These are phyloP conservation scores for Aureobasidium sp. DNA, from an alignment of 2,329 filamentous ascomycete genomes.

Conservation along the genomic window DNA sequence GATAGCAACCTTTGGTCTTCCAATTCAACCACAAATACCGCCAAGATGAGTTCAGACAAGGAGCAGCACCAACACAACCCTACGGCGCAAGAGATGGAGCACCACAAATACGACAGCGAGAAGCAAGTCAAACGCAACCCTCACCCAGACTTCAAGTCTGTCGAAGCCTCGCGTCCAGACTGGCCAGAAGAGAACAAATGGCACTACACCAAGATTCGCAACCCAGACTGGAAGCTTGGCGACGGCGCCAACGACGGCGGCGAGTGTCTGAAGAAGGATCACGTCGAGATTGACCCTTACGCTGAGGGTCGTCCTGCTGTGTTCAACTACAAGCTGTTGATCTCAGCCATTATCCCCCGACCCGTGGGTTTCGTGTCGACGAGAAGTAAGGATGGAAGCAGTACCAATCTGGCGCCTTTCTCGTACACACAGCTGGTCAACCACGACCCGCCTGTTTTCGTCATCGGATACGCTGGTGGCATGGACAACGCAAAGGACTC, in stretches of 20 bases:
- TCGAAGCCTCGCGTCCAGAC: constrained; percentile 58
- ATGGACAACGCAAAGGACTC: constrained; percentile 66
- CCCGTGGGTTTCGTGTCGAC: constrained; percentile 65
- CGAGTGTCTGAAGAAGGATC: constrained; percentile 46
- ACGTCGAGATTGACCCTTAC: constrained; percentile 77
- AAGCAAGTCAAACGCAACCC: constrained; percentile 53
- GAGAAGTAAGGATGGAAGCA: constrained; percentile 52
- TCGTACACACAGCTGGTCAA: constrained; percentile 78
- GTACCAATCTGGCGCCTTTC: constrained; percentile 77
- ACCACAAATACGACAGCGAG: constrained; percentile 25
- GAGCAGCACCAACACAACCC: constrained; percentile 11
- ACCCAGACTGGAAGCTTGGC: constrained; percentile 60
- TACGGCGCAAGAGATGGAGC: constrained; percentile 8
- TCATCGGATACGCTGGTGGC: constrained; percentile 53
- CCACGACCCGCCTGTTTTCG: constrained; percentile 82
- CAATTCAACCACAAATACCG: background rate
- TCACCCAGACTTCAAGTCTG: constrained; percentile 67
- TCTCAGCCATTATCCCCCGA: constrained; percentile 71
- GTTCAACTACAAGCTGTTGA: constrained; percentile 88
- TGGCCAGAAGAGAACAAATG: constrained; percentile 48
- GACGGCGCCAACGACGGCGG: constrained; percentile 55
- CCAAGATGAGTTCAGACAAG: constrained; percentile 10
- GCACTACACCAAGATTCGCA: constrained; percentile 55
- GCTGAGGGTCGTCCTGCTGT: constrained; percentile 57
- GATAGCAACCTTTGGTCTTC: too few relatives aligned